Evolutionary conservation across 306 rosid genomes (phyloP), one percentile per base, ranked within the genome.

Genomic region (Albizia julibrissin): DNA sequence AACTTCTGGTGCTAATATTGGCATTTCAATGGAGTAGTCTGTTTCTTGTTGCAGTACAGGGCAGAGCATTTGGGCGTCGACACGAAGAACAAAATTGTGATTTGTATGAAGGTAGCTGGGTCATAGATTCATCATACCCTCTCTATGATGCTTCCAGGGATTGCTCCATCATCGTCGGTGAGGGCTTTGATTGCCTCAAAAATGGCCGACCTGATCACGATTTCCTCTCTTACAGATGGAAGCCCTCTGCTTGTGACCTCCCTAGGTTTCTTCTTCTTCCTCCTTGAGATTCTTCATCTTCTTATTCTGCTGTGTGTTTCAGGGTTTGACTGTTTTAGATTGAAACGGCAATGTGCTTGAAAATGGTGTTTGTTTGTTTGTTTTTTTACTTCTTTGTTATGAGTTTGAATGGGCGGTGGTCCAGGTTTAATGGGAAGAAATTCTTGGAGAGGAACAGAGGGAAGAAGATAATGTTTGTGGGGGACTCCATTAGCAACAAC

Each of bases 401-500:
- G 34, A 61, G 67, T 61, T 26, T 61, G 67, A 24, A 24, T 61
- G 67, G 34, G 22, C 24, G 66, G 66, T 69, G 79, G 58, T 40
- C 58, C 84, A 93, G 97, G 82, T 90, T 91, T 72, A 80, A 91
- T 34, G 97, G 97, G 22, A 4, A 18, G 76, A 89, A 85, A 68
- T 86, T 93, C 75, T 82, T 93, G 84, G 86, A 90, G 85, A 91
- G 85, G 80, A 46, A 84, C 72, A 87, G 84, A 81, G 93, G 92
- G 39, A 91, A 90, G 79, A 91, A 86, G 62, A 89, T 93, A 21
- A 77, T 89, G 90, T 84, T 93, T 46, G 92, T 93, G 34, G 98
- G 98, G n/a, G 98, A 93, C 47, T 93, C 94, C n/a, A 79, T 91
- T 31, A 91, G 97, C 67, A 84, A 89, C 65, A 93, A 93, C 78